phyloP scores from a whole-genome alignment of 2,329 filamentous ascomycete species.

The Beauveria caledonica region DNA sequence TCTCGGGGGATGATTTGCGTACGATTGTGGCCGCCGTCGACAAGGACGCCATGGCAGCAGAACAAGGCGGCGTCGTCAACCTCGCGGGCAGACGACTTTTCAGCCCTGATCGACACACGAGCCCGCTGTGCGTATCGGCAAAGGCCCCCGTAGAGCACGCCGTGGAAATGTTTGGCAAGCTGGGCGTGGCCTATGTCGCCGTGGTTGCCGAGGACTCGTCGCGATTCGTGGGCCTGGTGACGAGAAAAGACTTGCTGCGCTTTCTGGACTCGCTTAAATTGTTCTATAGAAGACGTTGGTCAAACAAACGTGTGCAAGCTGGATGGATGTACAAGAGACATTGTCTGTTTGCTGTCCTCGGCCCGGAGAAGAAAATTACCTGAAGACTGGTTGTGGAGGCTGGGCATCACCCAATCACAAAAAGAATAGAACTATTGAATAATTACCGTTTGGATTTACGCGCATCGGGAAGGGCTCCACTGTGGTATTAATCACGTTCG shows the following conservation, averaged over 20 bases:
- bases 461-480: too few species aligned
- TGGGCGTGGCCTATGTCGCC: conserved; percentile 46
- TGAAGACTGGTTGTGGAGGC: background rate
- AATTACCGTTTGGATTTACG: background rate
- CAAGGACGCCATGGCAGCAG: conserved; percentile 16
- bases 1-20: conserved; percentile 45
- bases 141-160: conserved; percentile 50
- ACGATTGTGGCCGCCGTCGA: conserved; percentile 34
- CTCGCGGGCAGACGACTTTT: conserved; percentile 26
- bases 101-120: conserved; percentile 45
- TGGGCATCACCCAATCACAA: too few species aligned
- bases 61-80: conserved; percentile 21
- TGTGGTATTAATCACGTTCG: too few species aligned
- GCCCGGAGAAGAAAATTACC: background rate
- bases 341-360: background rate
- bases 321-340: background rate
- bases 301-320: background rate
- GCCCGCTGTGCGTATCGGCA: conserved; percentile 40
- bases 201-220: conserved; percentile 44
- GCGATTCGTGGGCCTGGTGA: conserved; percentile 42
- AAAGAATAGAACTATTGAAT: too few species aligned
- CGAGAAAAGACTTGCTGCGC: conserved; percentile 44
- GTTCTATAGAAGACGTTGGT: too few species aligned
- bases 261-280: conserved; percentile 5
- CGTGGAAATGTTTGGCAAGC: conserved; percentile 51